Base-by-base conservation (phyloP, 2,329 filamentous ascomycete genomes). In the Cladosporium sp. region DNA sequence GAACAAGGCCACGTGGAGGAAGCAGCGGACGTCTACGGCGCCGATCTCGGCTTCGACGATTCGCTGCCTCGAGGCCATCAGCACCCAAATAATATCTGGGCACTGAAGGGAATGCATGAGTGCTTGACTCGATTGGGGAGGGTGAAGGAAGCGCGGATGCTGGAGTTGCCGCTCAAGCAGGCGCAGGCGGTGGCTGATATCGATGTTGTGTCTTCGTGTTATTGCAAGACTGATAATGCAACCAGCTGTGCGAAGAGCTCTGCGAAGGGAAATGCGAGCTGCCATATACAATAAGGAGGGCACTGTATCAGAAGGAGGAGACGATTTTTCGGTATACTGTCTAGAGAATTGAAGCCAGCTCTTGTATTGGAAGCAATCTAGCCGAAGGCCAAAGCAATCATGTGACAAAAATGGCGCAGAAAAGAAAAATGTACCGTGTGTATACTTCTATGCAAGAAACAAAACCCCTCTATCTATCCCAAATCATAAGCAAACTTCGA, bases 71-170 rank as follows among this genome's bases (percentile, higher is more conserved):
- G 90, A 24, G 85, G 89, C 0, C 80, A 87, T 59, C 85, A 86
- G 68, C 90, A 92, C 76, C 88, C 85, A 7, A 88, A 88, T 59
- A 93, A 93, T 69, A 86, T 93, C 0, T 93, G 90, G 91, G 85
- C 89, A 4, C 76, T 93, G 68, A 88, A 91, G 71, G 91, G 90
- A 0, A 90, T 88, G 69, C 84, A 91, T 69, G 90, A 93, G 77
- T 91, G 90, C 73, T 74, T 92, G 87, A 88, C 60, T n/a, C 72
- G 84, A 83, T 0, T 67, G 24, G 68, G 59, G 3, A 54, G 61
- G 49, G 1, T 55, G 10, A 62, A 28, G 10, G 85, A 87, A 72
- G 84, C 83, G 6, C 72, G 71, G 4, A 78, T 82, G n/a, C 73
- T 87, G 18, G 72, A 78, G 66, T 76, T 81, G 68, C 82, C 85